phyloP scores from a whole-genome alignment of 2,329 filamentous ascomycete species.

The Fusarium sp. region DNA sequence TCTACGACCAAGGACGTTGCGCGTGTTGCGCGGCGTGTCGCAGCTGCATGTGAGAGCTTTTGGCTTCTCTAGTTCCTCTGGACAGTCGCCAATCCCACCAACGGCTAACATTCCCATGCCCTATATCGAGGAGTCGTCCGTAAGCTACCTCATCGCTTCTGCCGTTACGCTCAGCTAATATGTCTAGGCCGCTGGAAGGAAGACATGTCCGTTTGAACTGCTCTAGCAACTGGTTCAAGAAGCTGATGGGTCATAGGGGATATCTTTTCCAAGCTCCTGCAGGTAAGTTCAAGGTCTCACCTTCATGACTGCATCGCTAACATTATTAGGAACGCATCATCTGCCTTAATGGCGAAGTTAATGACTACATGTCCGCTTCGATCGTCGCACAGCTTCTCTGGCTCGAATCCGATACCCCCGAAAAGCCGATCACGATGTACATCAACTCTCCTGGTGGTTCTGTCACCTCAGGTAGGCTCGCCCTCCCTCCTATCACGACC shows the following conservation, averaged over 20 bases:
- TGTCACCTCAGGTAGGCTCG: slow-evolving; percentile 72
- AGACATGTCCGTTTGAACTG: slow-evolving; percentile 70
- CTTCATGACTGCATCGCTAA: slow-evolving; percentile 21
- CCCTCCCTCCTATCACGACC: not conserved
- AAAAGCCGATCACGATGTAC: slow-evolving; percentile 96
- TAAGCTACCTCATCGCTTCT: slow-evolving; percentile 39
- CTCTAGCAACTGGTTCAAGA: not conserved
- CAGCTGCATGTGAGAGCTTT: slow-evolving; percentile 54
- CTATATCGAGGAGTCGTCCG: slow-evolving; percentile 63
- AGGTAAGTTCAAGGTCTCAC: slow-evolving; percentile 59
- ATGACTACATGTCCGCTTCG: slow-evolving; percentile 90
- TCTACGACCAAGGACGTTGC: slow-evolving; percentile 45
- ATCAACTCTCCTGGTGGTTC: slow-evolving; percentile 97
- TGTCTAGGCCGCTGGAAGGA: slow-evolving; percentile 77
- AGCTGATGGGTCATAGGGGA: slow-evolving; percentile 67
- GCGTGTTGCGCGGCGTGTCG: slow-evolving; percentile 51
- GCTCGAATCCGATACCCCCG: slow-evolving; percentile 95
- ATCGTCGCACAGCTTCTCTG: slow-evolving; percentile 96
- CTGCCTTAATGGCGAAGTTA: slow-evolving; percentile 90
- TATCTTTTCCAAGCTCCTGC: slow-evolving; percentile 83
- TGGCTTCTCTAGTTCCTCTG: slow-evolving; percentile 53
- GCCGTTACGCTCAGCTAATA: slow-evolving; percentile 41
- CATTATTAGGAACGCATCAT: slow-evolving; percentile 83
- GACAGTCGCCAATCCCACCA: slow-evolving; percentile 42
- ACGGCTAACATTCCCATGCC: slow-evolving; percentile 65